phyloP scores from a whole-genome alignment of 2,329 filamentous ascomycete species.

The Amauroascus niger region DNA sequence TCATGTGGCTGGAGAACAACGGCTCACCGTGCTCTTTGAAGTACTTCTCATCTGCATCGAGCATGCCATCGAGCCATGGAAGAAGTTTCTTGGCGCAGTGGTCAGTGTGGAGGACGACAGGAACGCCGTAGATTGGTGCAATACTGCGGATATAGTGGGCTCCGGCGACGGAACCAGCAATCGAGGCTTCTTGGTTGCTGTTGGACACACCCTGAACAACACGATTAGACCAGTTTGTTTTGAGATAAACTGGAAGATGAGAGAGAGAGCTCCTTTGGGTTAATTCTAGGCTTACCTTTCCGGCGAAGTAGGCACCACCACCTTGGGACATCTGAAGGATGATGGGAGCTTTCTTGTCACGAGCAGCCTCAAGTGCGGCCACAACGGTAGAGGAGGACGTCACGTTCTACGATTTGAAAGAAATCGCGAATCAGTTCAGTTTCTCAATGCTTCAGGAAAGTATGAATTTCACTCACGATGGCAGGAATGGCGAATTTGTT shows the following conservation, averaged over 20 bases:
- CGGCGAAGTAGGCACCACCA: slow-evolving; percentile 84
- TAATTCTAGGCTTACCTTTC: slow-evolving; percentile 51
- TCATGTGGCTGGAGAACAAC: slow-evolving; percentile 97
- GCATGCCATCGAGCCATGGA: slow-evolving; percentile 92
- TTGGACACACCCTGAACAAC: slow-evolving; percentile 60
- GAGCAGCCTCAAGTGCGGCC: slow-evolving; percentile 84
- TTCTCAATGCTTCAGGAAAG: neutral
- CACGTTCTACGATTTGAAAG: slow-evolving; percentile 56
- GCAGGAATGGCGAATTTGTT: slow-evolving; percentile 82
- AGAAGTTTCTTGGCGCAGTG: slow-evolving; percentile 99
- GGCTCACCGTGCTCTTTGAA: slow-evolving; percentile 91
- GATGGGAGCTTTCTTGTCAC: slow-evolving; percentile 81
- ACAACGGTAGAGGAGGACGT: slow-evolving; percentile 85
- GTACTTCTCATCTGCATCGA: slow-evolving; percentile 87
- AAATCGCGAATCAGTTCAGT: neutral
- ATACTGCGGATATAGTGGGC: slow-evolving; percentile 89
- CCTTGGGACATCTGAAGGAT: slow-evolving; percentile 91
- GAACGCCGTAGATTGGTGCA: slow-evolving; percentile 77
- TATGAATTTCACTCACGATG: slow-evolving; percentile 44
- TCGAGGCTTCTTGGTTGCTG: slow-evolving; percentile 72
- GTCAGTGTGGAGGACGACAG: slow-evolving; percentile 91
- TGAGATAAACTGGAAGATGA: neutral
- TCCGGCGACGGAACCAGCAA: slow-evolving; percentile 76
- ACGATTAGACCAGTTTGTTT: slow-evolving; percentile 4
- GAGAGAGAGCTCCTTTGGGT: neutral